Evolutionary conservation across 179 eudicot genomes (phyloP).

Genomic region (Beta corolliflora): DNA sequence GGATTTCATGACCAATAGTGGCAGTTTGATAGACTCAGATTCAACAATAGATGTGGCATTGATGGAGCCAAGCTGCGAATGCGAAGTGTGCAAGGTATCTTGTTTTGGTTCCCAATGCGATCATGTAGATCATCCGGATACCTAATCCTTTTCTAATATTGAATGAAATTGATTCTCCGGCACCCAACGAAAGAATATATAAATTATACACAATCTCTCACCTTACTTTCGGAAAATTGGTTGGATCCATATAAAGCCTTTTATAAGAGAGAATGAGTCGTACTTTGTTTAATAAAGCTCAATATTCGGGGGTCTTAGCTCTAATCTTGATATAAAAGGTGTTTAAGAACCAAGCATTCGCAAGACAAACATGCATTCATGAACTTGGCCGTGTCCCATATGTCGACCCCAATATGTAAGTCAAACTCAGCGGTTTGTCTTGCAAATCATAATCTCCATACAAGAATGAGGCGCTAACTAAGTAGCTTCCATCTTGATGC

Average conservation of each 20-base stretch:
- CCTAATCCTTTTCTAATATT: too few species aligned
- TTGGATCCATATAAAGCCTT: not conserved
- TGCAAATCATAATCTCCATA: slow-evolving; percentile 45
- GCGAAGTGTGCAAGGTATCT: too few species aligned
- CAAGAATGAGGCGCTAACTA: slow-evolving; percentile 40
- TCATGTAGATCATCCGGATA: slow-evolving; percentile 39
- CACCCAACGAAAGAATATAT: too few species aligned
- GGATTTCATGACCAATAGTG: slow-evolving; percentile 28
- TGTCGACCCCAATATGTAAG: slow-evolving; percentile 32
- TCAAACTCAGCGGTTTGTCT: slow-evolving; percentile 35
- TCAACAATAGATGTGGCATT: slow-evolving; percentile 1
- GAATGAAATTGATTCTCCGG: too few species aligned
- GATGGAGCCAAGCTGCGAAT: not conserved
- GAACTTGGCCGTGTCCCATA: slow-evolving; percentile 29
- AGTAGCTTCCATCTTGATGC: slow-evolving; percentile 33
- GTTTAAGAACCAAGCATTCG: slow-evolving; percentile 34
- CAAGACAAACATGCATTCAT: slow-evolving; percentile 38
- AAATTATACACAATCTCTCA: not conserved
- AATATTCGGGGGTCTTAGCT: slow-evolving; percentile 30
- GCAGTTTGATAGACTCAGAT: not conserved
- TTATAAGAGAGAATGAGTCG: slow-evolving; percentile 20
- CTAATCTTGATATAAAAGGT: slow-evolving; percentile 46
- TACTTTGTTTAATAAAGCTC: slow-evolving; percentile 24
- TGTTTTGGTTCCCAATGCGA: slow-evolving; percentile 40
- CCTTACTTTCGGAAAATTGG: not conserved